phyloP scores from a whole-genome alignment of 2,329 filamentous ascomycete genomes.

The Botrytis squamosa region DNA sequence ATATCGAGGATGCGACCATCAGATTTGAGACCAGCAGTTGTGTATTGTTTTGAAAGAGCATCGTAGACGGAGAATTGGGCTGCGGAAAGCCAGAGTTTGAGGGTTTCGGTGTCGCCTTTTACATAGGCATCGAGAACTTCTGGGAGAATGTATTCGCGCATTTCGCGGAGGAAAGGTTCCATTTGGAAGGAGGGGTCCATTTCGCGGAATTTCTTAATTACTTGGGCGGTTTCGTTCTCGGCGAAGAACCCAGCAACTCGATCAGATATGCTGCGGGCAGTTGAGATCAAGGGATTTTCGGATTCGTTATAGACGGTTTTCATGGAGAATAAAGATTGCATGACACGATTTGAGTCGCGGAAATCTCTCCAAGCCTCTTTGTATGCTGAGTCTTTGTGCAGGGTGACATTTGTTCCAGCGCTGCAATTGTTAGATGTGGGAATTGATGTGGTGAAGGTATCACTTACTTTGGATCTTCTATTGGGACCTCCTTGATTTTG shows the following conservation, averaged over 20 bases:
- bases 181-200: conserved; percentile 96
- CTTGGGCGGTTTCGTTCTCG: conserved; percentile 95
- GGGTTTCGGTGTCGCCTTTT: conserved; percentile 85
- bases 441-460: not conserved
- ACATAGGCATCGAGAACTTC: conserved; percentile 98
- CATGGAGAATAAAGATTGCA: conserved; percentile 84
- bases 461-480: conserved; percentile 85
- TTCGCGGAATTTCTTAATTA: conserved; percentile 95
- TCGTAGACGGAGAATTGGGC: conserved; percentile 97
- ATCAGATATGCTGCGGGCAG: conserved; percentile 87
- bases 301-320: conserved; percentile 92
- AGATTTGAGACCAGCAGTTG: conserved; percentile 86
- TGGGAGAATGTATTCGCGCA: conserved; percentile 95
- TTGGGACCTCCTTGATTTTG: conserved; percentile 57
- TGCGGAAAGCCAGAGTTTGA: conserved; percentile 94
- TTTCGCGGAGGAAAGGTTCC: conserved; percentile 90
- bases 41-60: conserved; percentile 95
- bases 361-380: conserved; percentile 98
- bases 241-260: conserved; percentile 93
- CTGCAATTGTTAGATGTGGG: conserved; percentile 50
- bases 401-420: conserved; percentile 87
- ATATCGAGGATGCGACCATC: conserved; percentile 96
- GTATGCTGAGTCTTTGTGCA: conserved; percentile 97
- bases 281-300: conserved; percentile 91
- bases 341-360: conserved; percentile 82